Evolutionary conservation across 2,329 filamentous ascomycete species (phyloP).

Genomic region (Endocalyx cinctus): DNA sequence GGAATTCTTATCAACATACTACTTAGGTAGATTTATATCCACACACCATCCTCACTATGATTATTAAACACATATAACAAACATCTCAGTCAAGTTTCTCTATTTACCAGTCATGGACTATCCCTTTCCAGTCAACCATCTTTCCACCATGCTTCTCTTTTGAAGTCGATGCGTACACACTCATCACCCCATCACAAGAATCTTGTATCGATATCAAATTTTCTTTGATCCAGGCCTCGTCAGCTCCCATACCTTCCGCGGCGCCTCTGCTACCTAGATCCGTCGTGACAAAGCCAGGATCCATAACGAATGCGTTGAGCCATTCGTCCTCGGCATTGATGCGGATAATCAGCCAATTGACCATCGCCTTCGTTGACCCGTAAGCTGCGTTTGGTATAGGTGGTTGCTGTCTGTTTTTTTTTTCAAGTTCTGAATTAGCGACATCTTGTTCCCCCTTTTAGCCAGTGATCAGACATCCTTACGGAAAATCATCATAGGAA

Average conservation of each 20-base stretch:
- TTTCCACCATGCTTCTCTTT: slow-evolving; percentile 13
- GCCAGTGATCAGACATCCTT: no score
- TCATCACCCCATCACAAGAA: slow-evolving; percentile 27
- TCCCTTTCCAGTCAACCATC: slow-evolving; percentile 8
- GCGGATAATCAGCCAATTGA: slow-evolving; percentile 25
- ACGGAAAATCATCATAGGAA: no score
- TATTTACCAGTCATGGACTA: no score
- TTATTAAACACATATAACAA: no score
- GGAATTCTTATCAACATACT: no score
- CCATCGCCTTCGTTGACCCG: slow-evolving; percentile 35
- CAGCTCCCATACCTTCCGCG: slow-evolving; percentile 22
- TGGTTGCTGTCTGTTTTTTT: slow-evolving; percentile 15
- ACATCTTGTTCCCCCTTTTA: no score
- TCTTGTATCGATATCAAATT: slow-evolving; percentile 31
- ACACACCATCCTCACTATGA: no score
- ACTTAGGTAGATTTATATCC: no score
- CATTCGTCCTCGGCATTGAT: slow-evolving; percentile 25
- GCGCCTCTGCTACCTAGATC: slow-evolving; percentile 34
- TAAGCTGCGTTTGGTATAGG: slow-evolving; percentile 33
- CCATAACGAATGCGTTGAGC: slow-evolving; percentile 25
- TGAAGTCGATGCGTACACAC: slow-evolving; percentile 7
- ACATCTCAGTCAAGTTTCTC: no score
- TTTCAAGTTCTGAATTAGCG: no score
- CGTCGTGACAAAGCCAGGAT: slow-evolving; percentile 35
- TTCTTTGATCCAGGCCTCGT: no score